Conservation (phyloP, 352 stramenopile genomes). For the Phytophthora vignae region DNA sequence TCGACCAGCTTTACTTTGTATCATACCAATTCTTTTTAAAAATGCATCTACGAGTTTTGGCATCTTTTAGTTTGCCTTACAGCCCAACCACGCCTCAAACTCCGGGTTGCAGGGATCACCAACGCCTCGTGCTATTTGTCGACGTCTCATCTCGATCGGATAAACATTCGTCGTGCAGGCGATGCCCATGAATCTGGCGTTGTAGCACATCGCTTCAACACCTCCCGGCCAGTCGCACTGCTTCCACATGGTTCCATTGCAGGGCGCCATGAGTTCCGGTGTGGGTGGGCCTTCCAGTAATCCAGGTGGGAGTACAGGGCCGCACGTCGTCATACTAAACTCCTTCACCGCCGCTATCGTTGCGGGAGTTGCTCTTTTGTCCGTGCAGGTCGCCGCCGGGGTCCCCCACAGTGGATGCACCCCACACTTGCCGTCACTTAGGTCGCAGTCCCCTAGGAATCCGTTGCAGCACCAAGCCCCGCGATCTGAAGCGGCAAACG, state of each 20-base stretch:
- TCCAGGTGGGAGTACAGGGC: no score
- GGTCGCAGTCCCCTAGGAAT: no score
- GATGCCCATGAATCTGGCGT: conserved; percentile 25
- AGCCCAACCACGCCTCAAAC: conserved; percentile 49
- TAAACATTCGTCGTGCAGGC: conserved; percentile 10
- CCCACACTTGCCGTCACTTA: no score
- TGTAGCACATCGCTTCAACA: conserved; percentile 24
- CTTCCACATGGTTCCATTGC: conserved; percentile 23
- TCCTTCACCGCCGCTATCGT: no score
- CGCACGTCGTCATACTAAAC: no score
- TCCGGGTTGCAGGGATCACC: conserved; percentile 33
- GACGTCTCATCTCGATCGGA: conserved; percentile 27
- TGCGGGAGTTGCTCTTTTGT: no score
- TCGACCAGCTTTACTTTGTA: no score
- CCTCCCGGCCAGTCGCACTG: not conserved
- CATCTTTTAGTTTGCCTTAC: conserved; percentile 4
- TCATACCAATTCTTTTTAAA: no score
- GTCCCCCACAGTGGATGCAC: conserved; percentile 14
- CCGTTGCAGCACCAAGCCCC: no score
- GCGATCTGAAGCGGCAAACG: conserved; percentile 12
- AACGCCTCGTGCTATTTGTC: conserved; percentile 39
- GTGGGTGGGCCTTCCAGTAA: conserved; percentile 7
- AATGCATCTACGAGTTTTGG: no score
- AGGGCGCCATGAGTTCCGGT: conserved; percentile 6
- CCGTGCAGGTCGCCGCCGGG: conserved; percentile 11